Evolutionary conservation across 345 rosid genomes (phyloP), one percentile per base, ranked within the genome.

Genomic region (Aethionema arabicum): DNA sequence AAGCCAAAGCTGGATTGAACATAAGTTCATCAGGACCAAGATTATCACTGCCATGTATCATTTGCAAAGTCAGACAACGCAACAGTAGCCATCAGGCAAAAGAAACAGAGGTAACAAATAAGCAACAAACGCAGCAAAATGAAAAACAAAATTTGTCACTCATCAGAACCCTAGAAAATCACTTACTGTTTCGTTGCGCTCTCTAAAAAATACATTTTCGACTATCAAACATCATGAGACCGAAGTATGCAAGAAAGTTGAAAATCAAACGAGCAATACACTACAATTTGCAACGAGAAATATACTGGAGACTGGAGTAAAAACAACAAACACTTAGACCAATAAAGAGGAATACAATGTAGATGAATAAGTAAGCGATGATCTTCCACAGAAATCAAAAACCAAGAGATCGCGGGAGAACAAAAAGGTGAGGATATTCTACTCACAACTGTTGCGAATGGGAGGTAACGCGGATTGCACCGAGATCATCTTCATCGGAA

Each of bases 1-100:
- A 84, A 73, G 96, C 86, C 90, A 90, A 74, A 64, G 78, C 44
- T 10, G 96, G 77, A 69, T 93, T 76, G 75, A 87, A 93, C 30
- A 84, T 74, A 66, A 67, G 66, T 49, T 73, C 91, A 72, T 59
- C 73, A 52, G 71, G 58, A 52, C 79, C 39, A 21, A 45, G 27
- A 32, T 62, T 33, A 13, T 49, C 56, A 51, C 75, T 71, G 61
- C 15, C 41, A 52, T 42, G 6, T 3, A 67, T 7, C 13, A 56
- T 6, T 7, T 12, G 15, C 5, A 47, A 32, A 14, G 21, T 51
- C 45, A 56, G 50, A 56, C 8, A 37, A 8, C 13, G 31, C 40
- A 45, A 47, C 16, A 1, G 0, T 13, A 29, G n/a, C 27, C 48
- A 42, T 15, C 32, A 60, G 11, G 6, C 11, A 5, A 41, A 32